Evolutionary conservation across 441 rosid species (phyloP).

Genomic region (Jatropha multifida): DNA sequence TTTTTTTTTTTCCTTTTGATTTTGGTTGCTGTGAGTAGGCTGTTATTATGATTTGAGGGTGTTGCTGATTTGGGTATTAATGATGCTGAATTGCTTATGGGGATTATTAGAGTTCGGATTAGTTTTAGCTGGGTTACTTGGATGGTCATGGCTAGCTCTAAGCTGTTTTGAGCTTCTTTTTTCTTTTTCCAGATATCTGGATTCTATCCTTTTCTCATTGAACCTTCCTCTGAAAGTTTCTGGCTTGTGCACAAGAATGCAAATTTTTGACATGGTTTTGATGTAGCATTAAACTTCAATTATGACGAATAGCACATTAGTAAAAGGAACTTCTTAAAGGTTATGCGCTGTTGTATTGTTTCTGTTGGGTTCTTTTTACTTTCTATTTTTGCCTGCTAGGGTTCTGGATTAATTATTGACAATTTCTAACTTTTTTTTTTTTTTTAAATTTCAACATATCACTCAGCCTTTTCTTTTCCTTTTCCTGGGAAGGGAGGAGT

Average conservation of each 20-base stretch:
- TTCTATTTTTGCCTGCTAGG: background rate
- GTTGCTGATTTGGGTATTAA: conserved; percentile 12
- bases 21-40: background rate
- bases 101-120: background rate
- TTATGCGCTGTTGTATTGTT: background rate
- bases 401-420: background rate
- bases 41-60: conserved; percentile 2
- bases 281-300: background rate
- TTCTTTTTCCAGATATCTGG: background rate
- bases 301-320: background rate
- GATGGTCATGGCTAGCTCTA: background rate
- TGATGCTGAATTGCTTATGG: conserved; percentile 2
- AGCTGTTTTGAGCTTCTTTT: background rate
- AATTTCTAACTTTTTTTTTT: background rate
- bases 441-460: background rate
- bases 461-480: background rate
- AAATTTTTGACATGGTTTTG: conserved; percentile 4
- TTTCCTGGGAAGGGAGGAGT: background rate
- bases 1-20: background rate
- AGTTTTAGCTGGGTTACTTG: conserved; percentile 2
- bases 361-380: background rate
- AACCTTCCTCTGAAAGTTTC: background rate
- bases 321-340: background rate
- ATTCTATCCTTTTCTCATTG: background rate
- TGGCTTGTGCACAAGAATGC: background rate